Evolutionary conservation across 768 basidiomycete genomes (phyloP).

Genomic region (Suillus occidentalis): DNA sequence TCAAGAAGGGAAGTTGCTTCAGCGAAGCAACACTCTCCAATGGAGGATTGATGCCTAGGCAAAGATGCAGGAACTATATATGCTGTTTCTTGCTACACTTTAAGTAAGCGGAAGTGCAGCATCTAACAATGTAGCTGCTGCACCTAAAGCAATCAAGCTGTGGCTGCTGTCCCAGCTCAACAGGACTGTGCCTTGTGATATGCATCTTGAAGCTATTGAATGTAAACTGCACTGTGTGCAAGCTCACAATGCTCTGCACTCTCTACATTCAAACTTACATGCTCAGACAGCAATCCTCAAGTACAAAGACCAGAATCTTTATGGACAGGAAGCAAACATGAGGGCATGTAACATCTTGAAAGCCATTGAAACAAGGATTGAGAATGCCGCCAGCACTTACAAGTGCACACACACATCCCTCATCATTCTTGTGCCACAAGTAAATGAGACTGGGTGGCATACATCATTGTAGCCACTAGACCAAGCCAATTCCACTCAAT

Average conservation of each 20-base stretch:
- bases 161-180: background rate
- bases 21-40: background rate
- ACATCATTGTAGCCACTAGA: background rate
- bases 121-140: background rate
- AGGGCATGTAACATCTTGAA: background rate
- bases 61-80: background rate
- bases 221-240: background rate
- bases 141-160: background rate
- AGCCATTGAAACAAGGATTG: background rate
- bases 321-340: background rate
- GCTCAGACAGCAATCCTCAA: background rate
- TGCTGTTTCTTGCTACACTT: background rate
- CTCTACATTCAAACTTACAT: background rate
- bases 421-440: background rate
- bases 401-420: background rate
- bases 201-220: background rate
- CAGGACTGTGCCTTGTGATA: background rate
- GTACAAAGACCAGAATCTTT: background rate
- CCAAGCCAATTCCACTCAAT: constrained; percentile 2
- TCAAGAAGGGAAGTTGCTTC: background rate
- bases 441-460: background rate
- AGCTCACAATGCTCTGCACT: background rate
- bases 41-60: background rate
- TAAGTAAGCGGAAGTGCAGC: no score
- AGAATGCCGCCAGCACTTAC: background rate